Percentiles rank a stretch among this genome's conserved stretches.
These are phyloP conservation scores for Psilocybe sp. DNA, from an alignment of 768 basidiomycete genomes.

Conservation along the genomic window DNA sequence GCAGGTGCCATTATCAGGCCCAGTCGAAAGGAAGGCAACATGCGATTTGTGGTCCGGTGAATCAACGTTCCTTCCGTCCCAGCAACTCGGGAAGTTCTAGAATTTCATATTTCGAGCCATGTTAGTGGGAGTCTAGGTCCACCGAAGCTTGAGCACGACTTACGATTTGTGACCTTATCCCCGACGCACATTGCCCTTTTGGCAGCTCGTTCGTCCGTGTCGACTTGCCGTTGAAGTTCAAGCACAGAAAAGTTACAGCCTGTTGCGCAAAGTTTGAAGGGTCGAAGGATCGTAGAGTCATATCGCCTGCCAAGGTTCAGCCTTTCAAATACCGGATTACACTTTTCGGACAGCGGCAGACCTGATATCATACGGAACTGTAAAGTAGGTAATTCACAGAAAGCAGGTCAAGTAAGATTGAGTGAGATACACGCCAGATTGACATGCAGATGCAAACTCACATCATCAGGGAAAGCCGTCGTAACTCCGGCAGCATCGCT, in stretches of 20 bases:
- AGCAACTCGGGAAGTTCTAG: constrained; percentile 30
- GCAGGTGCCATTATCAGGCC: constrained; percentile 39
- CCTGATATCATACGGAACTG: constrained; percentile 42
- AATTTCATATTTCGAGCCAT: too few relatives aligned
- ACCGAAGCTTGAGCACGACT: constrained; percentile 2
- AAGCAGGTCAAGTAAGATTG: not conserved
- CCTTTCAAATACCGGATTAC: too few relatives aligned
- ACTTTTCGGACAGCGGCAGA: too few relatives aligned
- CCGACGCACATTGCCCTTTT: constrained; percentile 27
- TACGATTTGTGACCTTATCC: constrained; percentile 34
- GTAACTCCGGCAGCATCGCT: constrained; percentile 27
- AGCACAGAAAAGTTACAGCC: constrained; percentile 36
- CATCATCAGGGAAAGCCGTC: constrained; percentile 36
- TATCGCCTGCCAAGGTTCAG: constrained; percentile 20
- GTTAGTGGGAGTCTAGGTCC: too few relatives aligned
- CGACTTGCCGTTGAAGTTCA: constrained; percentile 32
- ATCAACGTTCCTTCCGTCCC: constrained; percentile 37
- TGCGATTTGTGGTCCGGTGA: constrained; percentile 37
- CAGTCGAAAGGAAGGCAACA: constrained; percentile 34
- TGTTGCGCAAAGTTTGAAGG: constrained; percentile 30
- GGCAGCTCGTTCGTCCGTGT: constrained; percentile 28
- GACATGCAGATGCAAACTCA: constrained; percentile 9
- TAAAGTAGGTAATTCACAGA: not conserved
- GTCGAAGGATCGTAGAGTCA: constrained; percentile 28
- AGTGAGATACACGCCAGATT: not conserved